Evolutionary conservation across 2,329 filamentous ascomycete genomes (phyloP), one percentile per base, ranked within the genome.

Genomic region (Microascus cirrosus): DNA sequence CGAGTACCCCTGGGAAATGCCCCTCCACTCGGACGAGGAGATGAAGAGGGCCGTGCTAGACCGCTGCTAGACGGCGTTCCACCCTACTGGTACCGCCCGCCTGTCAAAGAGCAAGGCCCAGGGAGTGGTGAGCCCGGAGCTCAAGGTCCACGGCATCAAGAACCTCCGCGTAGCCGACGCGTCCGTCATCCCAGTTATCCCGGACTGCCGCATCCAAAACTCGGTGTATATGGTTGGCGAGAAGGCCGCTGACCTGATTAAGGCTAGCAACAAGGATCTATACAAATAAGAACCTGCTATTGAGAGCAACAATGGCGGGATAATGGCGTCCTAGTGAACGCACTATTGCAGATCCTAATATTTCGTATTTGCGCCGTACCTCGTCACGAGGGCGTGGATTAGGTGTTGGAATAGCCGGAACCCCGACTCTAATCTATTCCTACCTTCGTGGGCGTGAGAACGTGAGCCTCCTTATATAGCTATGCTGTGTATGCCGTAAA

Each of bases 1-100:
- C 5, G 77, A 81, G 58, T 86, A 84, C 64, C 83, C 82, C 0
- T 85, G 80, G 80, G 68, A 74, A 0, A 82, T 85, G 79, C 81
- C 82, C 0, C 71, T 77, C 2, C 64, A 79, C 15, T 74, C 73
- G 1, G 80, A 85, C 56, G 75, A 78, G 59, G 76, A 70, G 1
- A 85, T 85, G 81, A 76, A 78, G 50, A 72, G 73, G 55, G 69
- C 74, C 45, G 76, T 85, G 12, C 67, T 85, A 7, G 82, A 85
- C 58, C 72, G 82, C n/a, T 78, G 69, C 34, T 80, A 85, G 69
- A 85, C 81, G 2, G 76, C 73, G 0, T 76, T 69, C 56, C 76
- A 79, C 61, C 73, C 74, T 0, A 67, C 65, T 6, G 74, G 77
- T 0, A 77, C 76, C 1, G 70, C 72, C 55, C 67, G 74, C 2